These are phyloP conservation scores for Cutaneotrichosporon cutaneum DNA, from an alignment of 1,284 basidiomycete species.

Conservation along the genomic window DNA sequence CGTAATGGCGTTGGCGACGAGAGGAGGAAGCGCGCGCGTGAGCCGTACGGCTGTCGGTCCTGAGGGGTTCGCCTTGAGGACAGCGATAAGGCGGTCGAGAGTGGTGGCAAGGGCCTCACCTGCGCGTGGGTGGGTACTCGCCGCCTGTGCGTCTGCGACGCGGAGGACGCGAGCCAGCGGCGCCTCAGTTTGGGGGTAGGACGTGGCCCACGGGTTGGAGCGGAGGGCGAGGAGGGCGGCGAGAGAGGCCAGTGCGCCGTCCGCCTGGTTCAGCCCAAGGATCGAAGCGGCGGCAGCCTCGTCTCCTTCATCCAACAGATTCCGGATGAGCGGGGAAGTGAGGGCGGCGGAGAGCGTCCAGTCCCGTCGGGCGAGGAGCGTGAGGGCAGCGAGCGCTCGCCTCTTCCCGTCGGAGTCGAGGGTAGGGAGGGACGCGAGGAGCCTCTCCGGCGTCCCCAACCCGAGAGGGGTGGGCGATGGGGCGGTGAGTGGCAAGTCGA, in stretches of 20 bases:
- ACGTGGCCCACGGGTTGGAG: background rate
- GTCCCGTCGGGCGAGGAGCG: background rate
- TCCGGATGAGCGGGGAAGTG: background rate
- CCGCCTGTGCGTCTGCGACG: slow-evolving; percentile 10
- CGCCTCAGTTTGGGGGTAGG: slow-evolving; percentile 8
- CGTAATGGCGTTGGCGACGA: slow-evolving; percentile 13
- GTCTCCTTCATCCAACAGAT: background rate
- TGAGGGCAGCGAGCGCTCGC: background rate
- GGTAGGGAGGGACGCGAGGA: slow-evolving; percentile 5
- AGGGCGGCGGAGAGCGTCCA: slow-evolving; percentile 1
- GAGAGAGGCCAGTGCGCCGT: background rate
- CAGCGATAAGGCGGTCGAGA: background rate
- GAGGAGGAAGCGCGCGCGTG: slow-evolving; percentile 13
- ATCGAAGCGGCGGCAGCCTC: background rate
- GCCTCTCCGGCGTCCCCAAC: background rate
- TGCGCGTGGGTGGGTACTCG: slow-evolving; percentile 12
- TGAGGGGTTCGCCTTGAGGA: background rate
- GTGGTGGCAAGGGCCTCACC: slow-evolving; percentile 6
- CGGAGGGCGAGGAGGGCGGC: background rate
- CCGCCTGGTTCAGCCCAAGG: slow-evolving; percentile 12
- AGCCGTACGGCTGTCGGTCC: background rate
- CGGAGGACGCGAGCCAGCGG: slow-evolving; percentile 5
- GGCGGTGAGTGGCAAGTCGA: background rate
- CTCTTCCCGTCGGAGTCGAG: background rate
- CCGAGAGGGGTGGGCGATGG: slow-evolving; percentile 2